These are phyloP conservation scores for Wolfiporia cocos DNA, from an alignment of 1,284 basidiomycete species.

Conservation along the genomic window DNA sequence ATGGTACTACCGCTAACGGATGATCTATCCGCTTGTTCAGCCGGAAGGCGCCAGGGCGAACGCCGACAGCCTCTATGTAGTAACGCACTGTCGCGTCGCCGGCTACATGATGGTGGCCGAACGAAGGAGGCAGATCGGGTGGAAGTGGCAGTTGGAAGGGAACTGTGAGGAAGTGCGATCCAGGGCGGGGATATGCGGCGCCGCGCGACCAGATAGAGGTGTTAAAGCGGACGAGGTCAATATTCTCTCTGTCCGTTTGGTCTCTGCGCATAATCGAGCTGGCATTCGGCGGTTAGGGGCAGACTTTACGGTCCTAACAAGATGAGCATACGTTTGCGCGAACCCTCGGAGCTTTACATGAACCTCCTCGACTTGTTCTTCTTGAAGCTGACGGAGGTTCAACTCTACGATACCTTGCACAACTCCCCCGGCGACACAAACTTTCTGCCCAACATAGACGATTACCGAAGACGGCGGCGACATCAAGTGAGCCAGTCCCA, in stretches of 20 bases:
- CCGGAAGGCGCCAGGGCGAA: conserved; percentile 13
- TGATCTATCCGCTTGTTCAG: conserved; percentile 9
- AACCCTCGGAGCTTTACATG: conserved; percentile 17
- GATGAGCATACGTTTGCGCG: conserved; percentile 13
- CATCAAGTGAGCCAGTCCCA: too few relatives aligned
- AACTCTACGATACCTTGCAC: conserved; percentile 17
- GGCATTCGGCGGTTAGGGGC: background rate
- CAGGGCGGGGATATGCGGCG: conserved; percentile 14
- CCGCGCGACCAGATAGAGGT: conserved; percentile 17
- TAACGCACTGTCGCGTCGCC: conserved; percentile 11
- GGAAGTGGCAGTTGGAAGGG: conserved; percentile 19
- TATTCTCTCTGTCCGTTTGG: background rate
- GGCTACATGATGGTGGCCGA: conserved; percentile 6
- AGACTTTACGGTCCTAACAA: background rate
- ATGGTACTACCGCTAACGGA: conserved; percentile 17
- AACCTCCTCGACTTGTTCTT: conserved; percentile 18
- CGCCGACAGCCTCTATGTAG: conserved; percentile 14
- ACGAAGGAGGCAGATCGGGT: conserved; percentile 16
- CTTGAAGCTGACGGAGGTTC: conserved; percentile 12
- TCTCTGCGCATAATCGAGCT: conserved; percentile 3
- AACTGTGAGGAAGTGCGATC: conserved; percentile 13
- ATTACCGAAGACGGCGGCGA: background rate
- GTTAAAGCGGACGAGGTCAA: conserved; percentile 9
- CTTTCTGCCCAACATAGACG: background rate
- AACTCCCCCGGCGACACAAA: conserved; percentile 7